Evolutionary conservation across 108 stramenopile species (phyloP).

Genomic region (Conticribra guillardii): DNA sequence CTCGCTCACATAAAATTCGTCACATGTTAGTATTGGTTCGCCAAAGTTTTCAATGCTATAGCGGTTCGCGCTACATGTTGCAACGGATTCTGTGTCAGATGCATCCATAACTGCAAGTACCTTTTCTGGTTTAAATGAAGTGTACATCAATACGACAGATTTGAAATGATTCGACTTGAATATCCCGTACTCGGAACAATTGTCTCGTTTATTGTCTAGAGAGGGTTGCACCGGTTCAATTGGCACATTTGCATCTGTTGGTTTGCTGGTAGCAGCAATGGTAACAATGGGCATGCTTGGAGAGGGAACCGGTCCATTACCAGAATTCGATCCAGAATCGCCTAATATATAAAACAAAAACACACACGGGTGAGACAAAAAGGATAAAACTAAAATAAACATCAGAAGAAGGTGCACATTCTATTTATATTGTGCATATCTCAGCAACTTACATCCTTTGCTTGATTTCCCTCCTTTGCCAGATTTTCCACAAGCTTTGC

Average conservation of each 20-base stretch:
- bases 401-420: too few species aligned
- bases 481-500: slow-evolving; percentile 6
- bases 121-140: slow-evolving; percentile 6
- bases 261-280: too few species aligned
- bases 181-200: slow-evolving; percentile 1
- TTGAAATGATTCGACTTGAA: slow-evolving; percentile 7
- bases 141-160: background rate
- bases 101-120: background rate
- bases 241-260: background rate
- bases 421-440: too few species aligned
- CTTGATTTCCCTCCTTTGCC: too few species aligned
- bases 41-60: slow-evolving; percentile 5
- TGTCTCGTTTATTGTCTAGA: background rate
- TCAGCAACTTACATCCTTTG: too few species aligned
- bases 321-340: background rate
- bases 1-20: background rate
- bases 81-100: background rate
- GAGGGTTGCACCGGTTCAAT: background rate
- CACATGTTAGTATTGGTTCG: background rate
- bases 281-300: background rate
- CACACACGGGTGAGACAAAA: too few species aligned
- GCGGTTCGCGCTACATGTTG: slow-evolving; percentile 19
- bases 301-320: background rate
- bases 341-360: too few species aligned
- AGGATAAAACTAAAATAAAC: too few species aligned